Evolutionary conservation across 352 stramenopile genomes (phyloP), one percentile per base, ranked within the genome.

Genomic region (Pythium guiyangense): DNA sequence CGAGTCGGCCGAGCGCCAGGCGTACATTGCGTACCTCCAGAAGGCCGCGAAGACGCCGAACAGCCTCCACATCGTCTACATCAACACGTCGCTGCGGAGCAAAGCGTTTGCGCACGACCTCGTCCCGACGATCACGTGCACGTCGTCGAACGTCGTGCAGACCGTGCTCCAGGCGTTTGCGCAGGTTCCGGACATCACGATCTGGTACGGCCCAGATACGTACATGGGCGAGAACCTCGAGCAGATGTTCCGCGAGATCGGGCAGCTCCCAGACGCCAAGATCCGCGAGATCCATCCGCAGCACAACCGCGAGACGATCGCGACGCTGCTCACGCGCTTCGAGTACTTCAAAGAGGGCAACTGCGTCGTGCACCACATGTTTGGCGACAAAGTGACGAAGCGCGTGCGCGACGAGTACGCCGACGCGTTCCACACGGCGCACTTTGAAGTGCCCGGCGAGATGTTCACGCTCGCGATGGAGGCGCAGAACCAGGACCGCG

Each of bases 361-460:
- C 73, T 99, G 95, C 63, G 84, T 99, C 26, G 95, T 99, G 40
- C 96, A 99, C 83, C 96, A 99, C 79, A 98, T 99, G 95, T 99
- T 99, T 71, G 95, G 95, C 40, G 75, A 95, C 60, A 90, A 96
- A 47, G 92, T 98, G 39, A 97, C 96, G 17, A 70, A 97, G 44
- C 88, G 90, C 17, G 96, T 98, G 49, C 76, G 85, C 6, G 74
- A 93, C 31, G 84, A 97, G 54, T 97, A 98, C 72, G 70, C 72
- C 34, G 86, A 98, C 67, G 92, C 92, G 4, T 98, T 92, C 73
- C 82, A 98, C 50, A 98, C 95, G 45, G 96, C 96, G 27, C 96
- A 99, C 73, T 94, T 99, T 67, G 96, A 99, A 77, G 96, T 99
- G 29, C 96, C 96, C 11, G 96, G 96, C n/a, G 95, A 99, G 84